These are phyloP conservation scores for Alternaria angustiovoidea DNA, from an alignment of 2,329 filamentous ascomycete genomes.

Conservation along the genomic window DNA sequence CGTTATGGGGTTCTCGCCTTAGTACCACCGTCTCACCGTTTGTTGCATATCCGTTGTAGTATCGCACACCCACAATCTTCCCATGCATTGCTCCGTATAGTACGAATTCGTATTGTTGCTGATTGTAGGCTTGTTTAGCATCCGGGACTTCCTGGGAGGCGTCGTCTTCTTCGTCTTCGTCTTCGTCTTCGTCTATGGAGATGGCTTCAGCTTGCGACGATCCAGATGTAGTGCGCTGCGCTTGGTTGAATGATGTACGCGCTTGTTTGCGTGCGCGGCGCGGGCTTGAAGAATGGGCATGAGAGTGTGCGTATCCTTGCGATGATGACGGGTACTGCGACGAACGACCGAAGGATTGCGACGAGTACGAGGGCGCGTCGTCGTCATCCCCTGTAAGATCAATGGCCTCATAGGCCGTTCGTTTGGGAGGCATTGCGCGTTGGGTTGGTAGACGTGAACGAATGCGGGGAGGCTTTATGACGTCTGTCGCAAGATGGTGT, in stretches of 20 bases:
- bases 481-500: slow-evolving; percentile 5
- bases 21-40: slow-evolving; percentile 45
- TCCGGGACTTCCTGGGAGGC: slow-evolving; percentile 41
- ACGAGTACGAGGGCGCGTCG: slow-evolving; percentile 2
- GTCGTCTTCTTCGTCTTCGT: slow-evolving; percentile 37
- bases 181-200: slow-evolving; percentile 35
- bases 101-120: slow-evolving; percentile 33
- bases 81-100: slow-evolving; percentile 53
- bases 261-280: slow-evolving; percentile 39
- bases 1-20: slow-evolving; percentile 71
- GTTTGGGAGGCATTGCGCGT: slow-evolving; percentile 18
- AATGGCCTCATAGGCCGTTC: slow-evolving; percentile 12
- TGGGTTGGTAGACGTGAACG: neutral
- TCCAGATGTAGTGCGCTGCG: slow-evolving; percentile 21
- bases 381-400: slow-evolving; percentile 16
- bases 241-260: slow-evolving; percentile 26
- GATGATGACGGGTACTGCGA: slow-evolving; percentile 38
- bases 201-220: slow-evolving; percentile 39
- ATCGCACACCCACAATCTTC: slow-evolving; percentile 67
- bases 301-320: slow-evolving; percentile 20
- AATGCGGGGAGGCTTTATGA: neutral
- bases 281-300: slow-evolving; percentile 2
- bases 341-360: slow-evolving; percentile 18
- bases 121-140: slow-evolving; percentile 35
- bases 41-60: slow-evolving; percentile 48